Conservation (phyloP, 208 protist species). For the Trypanosoma scelopori region DNA sequence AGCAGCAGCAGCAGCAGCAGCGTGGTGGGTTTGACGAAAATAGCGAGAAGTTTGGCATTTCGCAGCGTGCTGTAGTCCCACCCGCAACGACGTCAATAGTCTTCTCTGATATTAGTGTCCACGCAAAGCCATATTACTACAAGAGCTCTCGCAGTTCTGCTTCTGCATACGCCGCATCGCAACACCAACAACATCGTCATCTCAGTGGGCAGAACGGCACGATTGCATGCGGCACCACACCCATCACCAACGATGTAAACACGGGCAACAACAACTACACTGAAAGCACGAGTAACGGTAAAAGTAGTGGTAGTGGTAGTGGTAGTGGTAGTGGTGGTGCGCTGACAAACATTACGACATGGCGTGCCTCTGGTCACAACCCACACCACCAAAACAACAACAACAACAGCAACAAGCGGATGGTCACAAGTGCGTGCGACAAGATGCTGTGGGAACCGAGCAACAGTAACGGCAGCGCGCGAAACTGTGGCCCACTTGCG, state of each 20-base stretch:
- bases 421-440: background rate
- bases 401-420: background rate
- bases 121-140: slow-evolving; percentile 70
- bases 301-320: background rate
- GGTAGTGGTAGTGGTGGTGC: slow-evolving; percentile 3
- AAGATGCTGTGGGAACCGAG: background rate
- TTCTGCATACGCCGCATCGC: background rate
- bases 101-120: slow-evolving; percentile 53
- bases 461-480: too few relatives aligned
- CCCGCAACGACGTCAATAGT: slow-evolving; percentile 10
- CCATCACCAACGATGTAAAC: too few relatives aligned
- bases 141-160: slow-evolving; percentile 22
- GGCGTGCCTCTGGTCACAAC: background rate
- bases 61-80: background rate
- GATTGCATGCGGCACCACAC: too few relatives aligned
- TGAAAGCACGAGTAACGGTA: background rate
- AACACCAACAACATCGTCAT: background rate
- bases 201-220: background rate
- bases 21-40: background rate
- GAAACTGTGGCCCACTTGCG: background rate
- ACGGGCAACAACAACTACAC: too few relatives aligned
- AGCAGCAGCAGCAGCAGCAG: slow-evolving; percentile 10
- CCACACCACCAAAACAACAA: too few relatives aligned
- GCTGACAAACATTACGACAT: background rate
- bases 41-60: slow-evolving; percentile 22